Conservation (phyloP, 495 filamentous ascomycete species). For the Talaromyces proteolyticus region DNA sequence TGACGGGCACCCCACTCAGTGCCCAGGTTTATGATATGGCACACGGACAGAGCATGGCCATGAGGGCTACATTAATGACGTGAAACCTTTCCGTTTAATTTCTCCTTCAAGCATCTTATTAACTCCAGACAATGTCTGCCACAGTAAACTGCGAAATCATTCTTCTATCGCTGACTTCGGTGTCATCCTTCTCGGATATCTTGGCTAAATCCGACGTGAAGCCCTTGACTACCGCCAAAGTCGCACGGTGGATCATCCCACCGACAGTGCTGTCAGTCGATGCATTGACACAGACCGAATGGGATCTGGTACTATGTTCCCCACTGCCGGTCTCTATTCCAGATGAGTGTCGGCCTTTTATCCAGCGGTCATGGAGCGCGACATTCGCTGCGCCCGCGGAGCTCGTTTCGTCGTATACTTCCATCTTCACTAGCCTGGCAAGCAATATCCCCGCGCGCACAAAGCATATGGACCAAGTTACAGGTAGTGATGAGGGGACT, state of each 20-base stretch:
- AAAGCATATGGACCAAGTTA: not conserved
- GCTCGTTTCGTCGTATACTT: not conserved
- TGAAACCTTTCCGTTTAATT: no score
- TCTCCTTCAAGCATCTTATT: not conserved
- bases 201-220: not conserved
- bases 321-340: not conserved
- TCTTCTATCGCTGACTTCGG: not conserved
- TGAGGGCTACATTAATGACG: no score
- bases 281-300: not conserved
- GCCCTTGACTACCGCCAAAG: not conserved
- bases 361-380: not conserved
- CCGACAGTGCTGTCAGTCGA: not conserved
- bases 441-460: not conserved
- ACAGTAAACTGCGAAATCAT: not conserved
- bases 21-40: no score
- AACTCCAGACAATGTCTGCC: not conserved
- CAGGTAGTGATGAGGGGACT: not conserved
- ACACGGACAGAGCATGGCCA: not conserved
- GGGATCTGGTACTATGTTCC: constrained; percentile 3
- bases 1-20: not conserved
- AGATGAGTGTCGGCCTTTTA: not conserved
- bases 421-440: not conserved
- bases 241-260: constrained; percentile 5
- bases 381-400: constrained; percentile 1
- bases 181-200: not conserved